These are phyloP conservation scores for Citrus maxima DNA, from an alignment of 345 rosid genomes.

Conservation along the genomic window DNA sequence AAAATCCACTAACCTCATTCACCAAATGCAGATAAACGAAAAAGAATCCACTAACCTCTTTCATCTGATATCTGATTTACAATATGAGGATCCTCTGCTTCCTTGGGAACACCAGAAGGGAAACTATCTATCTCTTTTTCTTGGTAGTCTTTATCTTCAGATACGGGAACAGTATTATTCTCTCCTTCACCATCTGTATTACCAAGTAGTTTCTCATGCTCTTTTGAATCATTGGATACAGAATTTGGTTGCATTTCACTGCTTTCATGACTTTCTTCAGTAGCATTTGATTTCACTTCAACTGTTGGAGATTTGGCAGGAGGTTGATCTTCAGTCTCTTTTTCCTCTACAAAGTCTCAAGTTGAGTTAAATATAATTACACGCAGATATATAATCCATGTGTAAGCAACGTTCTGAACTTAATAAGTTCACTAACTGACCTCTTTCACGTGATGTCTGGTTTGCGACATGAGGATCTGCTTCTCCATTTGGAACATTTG, in stretches of 20 bases:
- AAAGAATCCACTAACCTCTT: slow-evolving; percentile 5
- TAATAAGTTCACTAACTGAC: slow-evolving; percentile 10
- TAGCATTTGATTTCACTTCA: slow-evolving; percentile 6
- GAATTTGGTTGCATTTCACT: slow-evolving; percentile 10
- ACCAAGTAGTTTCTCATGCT: slow-evolving; percentile 8
- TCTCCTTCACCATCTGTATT: slow-evolving; percentile 11
- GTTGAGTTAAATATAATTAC: not conserved
- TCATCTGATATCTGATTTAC: slow-evolving; percentile 7
- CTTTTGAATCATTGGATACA: slow-evolving; percentile 10
- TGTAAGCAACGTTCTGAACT: not conserved
- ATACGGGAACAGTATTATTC: slow-evolving; percentile 16
- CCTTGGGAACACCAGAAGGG: slow-evolving; percentile 3
- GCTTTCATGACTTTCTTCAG: slow-evolving; percentile 11
- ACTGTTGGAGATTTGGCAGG: not conserved
- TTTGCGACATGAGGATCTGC: slow-evolving; percentile 10
- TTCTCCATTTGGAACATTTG: slow-evolving; percentile 2
- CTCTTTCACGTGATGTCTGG: slow-evolving; percentile 8
- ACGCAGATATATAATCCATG: not conserved
- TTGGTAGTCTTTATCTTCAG: slow-evolving; percentile 10
- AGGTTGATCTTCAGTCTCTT: not conserved
- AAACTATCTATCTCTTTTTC: slow-evolving; percentile 10
- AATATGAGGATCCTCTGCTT: slow-evolving; percentile 2
- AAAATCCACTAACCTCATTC: not conserved
- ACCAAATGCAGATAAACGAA: not conserved
- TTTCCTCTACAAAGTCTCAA: not conserved